Evolutionary conservation across 352 stramenopile genomes (phyloP).

Genomic region (Phytophthora fragariae): DNA sequence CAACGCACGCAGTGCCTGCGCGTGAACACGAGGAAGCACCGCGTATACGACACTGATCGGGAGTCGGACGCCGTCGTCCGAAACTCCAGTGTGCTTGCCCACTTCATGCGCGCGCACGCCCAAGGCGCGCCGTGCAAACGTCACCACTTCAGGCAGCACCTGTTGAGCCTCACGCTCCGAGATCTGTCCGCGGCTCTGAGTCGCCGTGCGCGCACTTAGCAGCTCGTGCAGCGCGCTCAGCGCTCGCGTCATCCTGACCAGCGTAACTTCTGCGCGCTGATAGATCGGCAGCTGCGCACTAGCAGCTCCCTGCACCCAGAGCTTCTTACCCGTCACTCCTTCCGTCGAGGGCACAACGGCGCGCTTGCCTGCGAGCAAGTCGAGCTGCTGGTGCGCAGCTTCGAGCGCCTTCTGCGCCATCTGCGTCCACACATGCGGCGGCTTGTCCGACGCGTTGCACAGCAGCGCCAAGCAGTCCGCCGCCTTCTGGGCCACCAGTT

Average conservation of each 20-base stretch:
- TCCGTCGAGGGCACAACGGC: constrained; percentile 20
- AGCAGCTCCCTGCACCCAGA: constrained; percentile 59
- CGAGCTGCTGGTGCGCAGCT: constrained; percentile 69
- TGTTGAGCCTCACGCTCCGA: constrained; percentile 84
- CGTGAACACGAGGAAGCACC: constrained; percentile 65
- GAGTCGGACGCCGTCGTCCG: constrained; percentile 77
- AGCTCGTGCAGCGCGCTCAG: constrained; percentile 50
- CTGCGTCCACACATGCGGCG: constrained; percentile 68
- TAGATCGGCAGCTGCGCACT: constrained; percentile 59
- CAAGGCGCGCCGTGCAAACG: constrained; percentile 67
- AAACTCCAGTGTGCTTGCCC: constrained; percentile 84
- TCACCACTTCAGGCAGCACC: constrained; percentile 61
- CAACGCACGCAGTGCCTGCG: constrained; percentile 52
- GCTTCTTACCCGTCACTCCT: constrained; percentile 56
- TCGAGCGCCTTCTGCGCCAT: constrained; percentile 69
- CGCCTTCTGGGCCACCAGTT: constrained; percentile 30
- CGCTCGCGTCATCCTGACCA: constrained; percentile 51
- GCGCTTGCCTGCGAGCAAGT: constrained; percentile 70
- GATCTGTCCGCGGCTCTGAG: constrained; percentile 40
- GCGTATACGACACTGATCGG: constrained; percentile 79
- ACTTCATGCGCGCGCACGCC: constrained; percentile 72
- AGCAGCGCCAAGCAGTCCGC: constrained; percentile 57
- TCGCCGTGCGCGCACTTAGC: constrained; percentile 49
- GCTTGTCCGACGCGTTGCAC: constrained; percentile 71
- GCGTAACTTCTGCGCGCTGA: constrained; percentile 56